These are phyloP conservation scores for Rhinocladiella mackenziei DNA, from an alignment of 2,329 filamentous ascomycete genomes.

Conservation along the genomic window DNA sequence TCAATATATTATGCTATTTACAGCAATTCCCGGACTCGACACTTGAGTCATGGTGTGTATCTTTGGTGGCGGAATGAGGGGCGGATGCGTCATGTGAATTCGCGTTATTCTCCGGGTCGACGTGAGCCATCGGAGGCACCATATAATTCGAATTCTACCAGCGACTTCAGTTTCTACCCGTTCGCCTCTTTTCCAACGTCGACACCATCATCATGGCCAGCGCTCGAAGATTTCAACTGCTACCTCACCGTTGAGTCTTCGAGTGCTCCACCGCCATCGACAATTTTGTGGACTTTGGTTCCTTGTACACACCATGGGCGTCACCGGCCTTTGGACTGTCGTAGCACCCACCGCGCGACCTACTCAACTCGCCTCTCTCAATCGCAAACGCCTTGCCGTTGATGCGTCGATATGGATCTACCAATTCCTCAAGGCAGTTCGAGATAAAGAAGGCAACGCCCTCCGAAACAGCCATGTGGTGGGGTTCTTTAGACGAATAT, in stretches of 20 bases:
- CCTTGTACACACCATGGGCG: conserved; percentile 71
- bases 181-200: background rate
- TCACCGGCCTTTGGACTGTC: conserved; percentile 95
- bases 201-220: background rate
- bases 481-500: conserved; percentile 96
- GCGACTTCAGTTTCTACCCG: background rate
- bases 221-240: too few relatives aligned
- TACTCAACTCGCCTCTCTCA: conserved; percentile 92
- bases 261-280: background rate
- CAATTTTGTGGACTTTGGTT: too few relatives aligned
- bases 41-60: too few relatives aligned
- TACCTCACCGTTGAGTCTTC: too few relatives aligned
- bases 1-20: too few relatives aligned
- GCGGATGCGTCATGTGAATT: too few relatives aligned
- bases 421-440: conserved; percentile 97
- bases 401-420: conserved; percentile 99
- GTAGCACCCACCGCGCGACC: conserved; percentile 91
- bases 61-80: too few relatives aligned
- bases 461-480: conserved; percentile 93
- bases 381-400: conserved; percentile 91
- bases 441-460: conserved; percentile 96
- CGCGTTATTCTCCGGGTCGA: too few relatives aligned
- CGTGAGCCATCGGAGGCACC: too few relatives aligned
- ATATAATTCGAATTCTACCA: too few relatives aligned
- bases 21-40: too few relatives aligned